Base-by-base conservation (phyloP, 2,329 filamentous ascomycete genomes). In the Elsinoe fawcettii region DNA sequence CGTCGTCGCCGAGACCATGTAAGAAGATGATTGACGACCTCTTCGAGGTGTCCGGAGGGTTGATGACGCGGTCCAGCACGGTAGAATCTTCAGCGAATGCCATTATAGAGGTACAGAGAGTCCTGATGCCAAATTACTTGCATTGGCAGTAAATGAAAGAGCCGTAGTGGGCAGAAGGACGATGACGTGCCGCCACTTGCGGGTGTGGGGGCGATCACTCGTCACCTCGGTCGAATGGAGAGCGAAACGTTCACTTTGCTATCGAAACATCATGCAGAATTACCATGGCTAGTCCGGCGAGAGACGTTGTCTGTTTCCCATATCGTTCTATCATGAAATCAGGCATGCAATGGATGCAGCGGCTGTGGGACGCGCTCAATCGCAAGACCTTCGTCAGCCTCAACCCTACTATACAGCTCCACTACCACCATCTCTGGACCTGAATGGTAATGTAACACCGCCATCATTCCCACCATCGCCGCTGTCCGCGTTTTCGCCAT, bases 61-160 rank as follows among this genome's bases (percentile, higher is more conserved):
- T 53, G 49, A 53, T 30, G 11, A 53, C 49, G 25, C 49, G 49
- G 8, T 53, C 49, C 14, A 53, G 32, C n/a, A 53, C 49, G 16
- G 49, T 53, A 9, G 49, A 53, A 11, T 53, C 49, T 23, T 53
- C 49, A 20, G 49, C 49, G n/a, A 53, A 53, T n/a, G 49, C 49
- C 32, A 37, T 39, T 12, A 25, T 53, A 18, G 6, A 18, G 12
- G n/a, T n/a, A 16, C 14, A 2, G 2, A 7, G 16, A 34, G 23
- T 5, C 4, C n/a, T 18, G 3, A 6, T n/a, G n/a, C n/a, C n/a
- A n/a, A n/a, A n/a, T n/a, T n/a, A n/a, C n/a, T n/a, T n/a, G n/a
- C n/a, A n/a, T n/a, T n/a, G n/a, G n/a, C n/a, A n/a, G n/a, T 46
- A 20, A 20, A 16, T 2, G 23, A n/a, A 36, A 8, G 34, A 12